Percentiles rank a stretch among this genome's conserved stretches.
Evolutionary conservation across 2,329 filamentous ascomycete species (phyloP).

Genomic region (Clarireedia monteithiana): DNA sequence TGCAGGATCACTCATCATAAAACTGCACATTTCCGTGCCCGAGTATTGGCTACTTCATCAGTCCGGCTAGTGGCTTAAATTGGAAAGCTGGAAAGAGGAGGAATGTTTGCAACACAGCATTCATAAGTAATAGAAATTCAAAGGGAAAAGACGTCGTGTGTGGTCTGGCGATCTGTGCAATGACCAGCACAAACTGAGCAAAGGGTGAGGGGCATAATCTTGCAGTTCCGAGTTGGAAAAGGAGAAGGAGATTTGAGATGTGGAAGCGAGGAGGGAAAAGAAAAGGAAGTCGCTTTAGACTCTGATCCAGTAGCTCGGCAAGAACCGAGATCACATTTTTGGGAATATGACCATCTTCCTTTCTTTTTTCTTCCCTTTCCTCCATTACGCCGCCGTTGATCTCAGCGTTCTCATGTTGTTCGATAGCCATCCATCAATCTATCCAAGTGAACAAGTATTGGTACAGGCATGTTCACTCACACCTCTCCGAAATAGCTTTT

Average conservation of each 20-base stretch:
- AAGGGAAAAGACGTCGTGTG: background rate
- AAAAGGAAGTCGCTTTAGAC: background rate
- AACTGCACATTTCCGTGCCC: conserved; percentile 5
- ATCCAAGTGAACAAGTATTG: background rate
- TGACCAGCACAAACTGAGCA: background rate
- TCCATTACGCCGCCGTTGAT: background rate
- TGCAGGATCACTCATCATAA: conserved; percentile 3
- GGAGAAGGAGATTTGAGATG: background rate
- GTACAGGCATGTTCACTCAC: no score
- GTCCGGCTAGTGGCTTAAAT: conserved; percentile 6
- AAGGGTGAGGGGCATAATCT: background rate
- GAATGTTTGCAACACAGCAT: conserved; percentile 1
- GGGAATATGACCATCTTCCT: background rate
- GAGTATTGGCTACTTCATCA: conserved; percentile 1
- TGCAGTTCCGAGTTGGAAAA: background rate
- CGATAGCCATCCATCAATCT: background rate
- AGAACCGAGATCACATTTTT: conserved; percentile 4
- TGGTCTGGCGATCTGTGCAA: background rate
- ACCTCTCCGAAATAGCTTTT: background rate
- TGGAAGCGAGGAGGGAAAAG: background rate
- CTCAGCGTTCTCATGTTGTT: background rate
- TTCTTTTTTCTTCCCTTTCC: background rate
- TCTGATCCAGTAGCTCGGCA: background rate
- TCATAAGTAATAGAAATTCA: background rate
- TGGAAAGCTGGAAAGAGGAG: background rate